These are phyloP conservation scores for Phytopythium helicoides DNA, from an alignment of 352 stramenopile species.

Conservation along the genomic window DNA sequence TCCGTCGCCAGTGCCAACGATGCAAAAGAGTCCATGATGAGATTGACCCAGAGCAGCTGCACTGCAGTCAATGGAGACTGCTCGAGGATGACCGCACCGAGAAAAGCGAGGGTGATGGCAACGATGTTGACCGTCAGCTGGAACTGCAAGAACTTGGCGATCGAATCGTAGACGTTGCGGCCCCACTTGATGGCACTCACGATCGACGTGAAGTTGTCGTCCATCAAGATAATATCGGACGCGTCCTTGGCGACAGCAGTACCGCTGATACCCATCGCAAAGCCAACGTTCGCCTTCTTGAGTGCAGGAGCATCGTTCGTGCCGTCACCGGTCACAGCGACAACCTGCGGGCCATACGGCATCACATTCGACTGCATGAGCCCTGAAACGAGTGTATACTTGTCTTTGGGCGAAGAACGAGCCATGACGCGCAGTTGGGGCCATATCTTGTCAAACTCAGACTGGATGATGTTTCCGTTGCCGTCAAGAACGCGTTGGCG, in stretches of 20 bases:
- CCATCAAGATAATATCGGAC: conserved; percentile 96
- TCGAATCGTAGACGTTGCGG: conserved; percentile 95
- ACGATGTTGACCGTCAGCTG: conserved; percentile 98
- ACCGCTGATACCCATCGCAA: conserved; percentile 96
- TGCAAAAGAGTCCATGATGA: conserved; percentile 98
- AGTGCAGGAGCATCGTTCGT: conserved; percentile 97
- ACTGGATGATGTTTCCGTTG: conserved; percentile 69
- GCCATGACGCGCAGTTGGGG: conserved; percentile 90
- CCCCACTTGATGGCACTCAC: conserved; percentile 96
- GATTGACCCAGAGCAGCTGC: conserved; percentile 98
- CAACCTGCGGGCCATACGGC: conserved; percentile 82
- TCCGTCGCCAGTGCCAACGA: conserved; percentile 95
- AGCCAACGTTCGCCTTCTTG: conserved; percentile 96
- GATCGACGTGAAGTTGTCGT: conserved; percentile 97
- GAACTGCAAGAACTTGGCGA: conserved; percentile 98
- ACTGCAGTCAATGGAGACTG: conserved; percentile 92
- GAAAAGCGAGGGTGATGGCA: conserved; percentile 91
- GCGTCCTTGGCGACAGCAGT: conserved; percentile 95
- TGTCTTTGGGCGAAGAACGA: conserved; percentile 94
- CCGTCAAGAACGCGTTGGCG: conserved; percentile 59
- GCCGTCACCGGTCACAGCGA: conserved; percentile 96
- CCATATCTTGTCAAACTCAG: conserved; percentile 93
- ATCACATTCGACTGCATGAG: conserved; percentile 83
- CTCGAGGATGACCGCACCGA: conserved; percentile 79
- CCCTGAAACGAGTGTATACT: conserved; percentile 95